Percentiles rank a stretch among this genome's conserved stretches.
Conservation (phyloP, 345 rosid species). For the Aethionema arabicum region DNA sequence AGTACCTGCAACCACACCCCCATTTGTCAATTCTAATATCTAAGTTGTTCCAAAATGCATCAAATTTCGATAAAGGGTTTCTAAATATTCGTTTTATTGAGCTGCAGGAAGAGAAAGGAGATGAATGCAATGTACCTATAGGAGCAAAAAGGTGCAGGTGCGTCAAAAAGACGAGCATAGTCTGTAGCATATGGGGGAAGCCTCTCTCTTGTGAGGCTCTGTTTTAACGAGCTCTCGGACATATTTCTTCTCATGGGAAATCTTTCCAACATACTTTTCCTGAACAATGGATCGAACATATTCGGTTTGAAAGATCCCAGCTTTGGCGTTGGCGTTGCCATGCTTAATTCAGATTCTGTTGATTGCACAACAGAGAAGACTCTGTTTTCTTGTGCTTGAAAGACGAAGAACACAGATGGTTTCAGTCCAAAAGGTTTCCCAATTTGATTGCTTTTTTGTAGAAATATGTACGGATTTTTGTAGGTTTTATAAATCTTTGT, state of each 20-base stretch:
- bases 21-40: slow-evolving; percentile 18
- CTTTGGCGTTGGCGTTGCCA: slow-evolving; percentile 35
- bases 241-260: slow-evolving; percentile 35
- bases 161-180: slow-evolving; percentile 1
- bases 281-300: slow-evolving; percentile 34
- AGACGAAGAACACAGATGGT: neutral
- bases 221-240: slow-evolving; percentile 35
- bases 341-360: slow-evolving; percentile 25
- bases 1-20: slow-evolving; percentile 28
- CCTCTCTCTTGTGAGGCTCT: slow-evolving; percentile 36
- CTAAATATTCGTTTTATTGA: slow-evolving; percentile 10
- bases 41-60: slow-evolving; percentile 9
- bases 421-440: slow-evolving; percentile 21
- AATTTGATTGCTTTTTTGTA: neutral
- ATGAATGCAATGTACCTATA: slow-evolving; percentile 33
- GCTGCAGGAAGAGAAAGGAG: neutral
- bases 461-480: neutral
- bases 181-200: slow-evolving; percentile 30
- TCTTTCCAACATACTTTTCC: slow-evolving; percentile 34
- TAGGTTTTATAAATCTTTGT: neutral
- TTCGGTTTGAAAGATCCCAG: slow-evolving; percentile 38
- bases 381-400: slow-evolving; percentile 11
- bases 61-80: slow-evolving; percentile 11
- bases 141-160: slow-evolving; percentile 30
- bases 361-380: slow-evolving; percentile 11